Evolutionary conservation across 441 rosid species (phyloP).

Genomic region (Biscutella laevigata): DNA sequence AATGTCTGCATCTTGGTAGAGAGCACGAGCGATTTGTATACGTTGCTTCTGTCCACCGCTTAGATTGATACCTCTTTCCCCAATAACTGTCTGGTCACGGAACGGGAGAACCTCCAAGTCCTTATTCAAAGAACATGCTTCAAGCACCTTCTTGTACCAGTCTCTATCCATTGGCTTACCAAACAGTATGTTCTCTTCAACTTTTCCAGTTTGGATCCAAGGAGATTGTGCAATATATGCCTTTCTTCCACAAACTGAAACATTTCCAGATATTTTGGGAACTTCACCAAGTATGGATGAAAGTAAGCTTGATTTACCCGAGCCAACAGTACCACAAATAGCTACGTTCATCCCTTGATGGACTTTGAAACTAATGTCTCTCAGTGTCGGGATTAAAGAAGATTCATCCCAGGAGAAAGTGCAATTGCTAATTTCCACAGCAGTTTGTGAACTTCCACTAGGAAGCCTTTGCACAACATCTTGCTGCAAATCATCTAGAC

Average conservation of each 20-base stretch:
- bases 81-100: constrained; percentile 42
- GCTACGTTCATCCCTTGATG: constrained; percentile 33
- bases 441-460: constrained; percentile 12
- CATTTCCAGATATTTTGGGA: constrained; percentile 25
- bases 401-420: constrained; percentile 35
- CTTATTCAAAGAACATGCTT: constrained; percentile 35
- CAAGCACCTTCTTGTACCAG: constrained; percentile 30
- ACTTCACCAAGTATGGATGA: constrained; percentile 41
- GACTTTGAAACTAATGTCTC: constrained; percentile 29
- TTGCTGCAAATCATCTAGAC: constrained; percentile 30
- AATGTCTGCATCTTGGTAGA: constrained; percentile 41
- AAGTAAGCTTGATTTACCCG: constrained; percentile 45
- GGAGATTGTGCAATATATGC: constrained; percentile 46
- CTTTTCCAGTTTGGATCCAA: constrained; percentile 51
- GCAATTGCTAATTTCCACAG: constrained; percentile 28
- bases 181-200: constrained; percentile 46
- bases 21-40: constrained; percentile 50
- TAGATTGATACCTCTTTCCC: constrained; percentile 47
- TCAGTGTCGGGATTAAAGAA: constrained; percentile 24
- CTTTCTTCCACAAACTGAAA: constrained; percentile 29
- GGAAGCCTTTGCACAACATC: constrained; percentile 14
- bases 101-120: constrained; percentile 39
- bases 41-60: constrained; percentile 67
- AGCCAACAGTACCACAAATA: constrained; percentile 38
- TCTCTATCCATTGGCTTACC: constrained; percentile 39